Percentiles rank a stretch among this genome's conserved stretches.
These are phyloP conservation scores for Clonostachys solani DNA, from an alignment of 2,329 filamentous ascomycete species.

Conservation along the genomic window DNA sequence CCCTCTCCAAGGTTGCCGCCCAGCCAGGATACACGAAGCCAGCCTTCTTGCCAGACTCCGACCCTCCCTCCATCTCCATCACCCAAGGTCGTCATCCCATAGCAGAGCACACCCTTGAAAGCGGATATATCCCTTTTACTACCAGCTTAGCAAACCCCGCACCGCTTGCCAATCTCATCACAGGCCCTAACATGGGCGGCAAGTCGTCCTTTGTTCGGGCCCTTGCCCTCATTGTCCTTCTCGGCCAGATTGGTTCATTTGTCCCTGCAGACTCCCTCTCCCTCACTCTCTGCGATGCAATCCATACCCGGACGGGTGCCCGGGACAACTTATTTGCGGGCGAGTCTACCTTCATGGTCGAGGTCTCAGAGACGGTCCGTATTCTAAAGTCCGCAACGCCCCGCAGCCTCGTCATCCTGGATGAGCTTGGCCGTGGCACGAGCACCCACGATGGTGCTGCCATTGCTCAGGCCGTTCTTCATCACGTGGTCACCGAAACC, in stretches of 20 bases:
- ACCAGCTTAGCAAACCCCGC: constrained; percentile 64
- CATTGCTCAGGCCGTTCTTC: constrained; percentile 87
- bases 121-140: constrained; percentile 88
- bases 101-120: constrained; percentile 84
- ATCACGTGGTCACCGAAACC: constrained; percentile 73
- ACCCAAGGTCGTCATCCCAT: constrained; percentile 81
- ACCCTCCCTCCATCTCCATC: constrained; percentile 60
- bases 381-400: constrained; percentile 88
- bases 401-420: constrained; percentile 82
- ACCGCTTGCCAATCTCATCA: constrained; percentile 78
- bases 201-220: constrained; percentile 97
- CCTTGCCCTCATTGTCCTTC: constrained; percentile 85
- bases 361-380: constrained; percentile 85
- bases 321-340: constrained; percentile 94
- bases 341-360: constrained; percentile 97
- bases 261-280: constrained; percentile 74
- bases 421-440: constrained; percentile 91
- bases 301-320: constrained; percentile 94
- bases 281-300: constrained; percentile 82
- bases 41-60: constrained; percentile 54
- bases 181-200: constrained; percentile 97
- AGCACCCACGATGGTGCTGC: constrained; percentile 94
- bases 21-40: constrained; percentile 88
- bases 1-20: constrained; percentile 76
- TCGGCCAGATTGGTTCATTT: constrained; percentile 92